These are phyloP conservation scores for Colletotrichum scovillei DNA, from an alignment of 2,329 filamentous ascomycete species.

Conservation along the genomic window DNA sequence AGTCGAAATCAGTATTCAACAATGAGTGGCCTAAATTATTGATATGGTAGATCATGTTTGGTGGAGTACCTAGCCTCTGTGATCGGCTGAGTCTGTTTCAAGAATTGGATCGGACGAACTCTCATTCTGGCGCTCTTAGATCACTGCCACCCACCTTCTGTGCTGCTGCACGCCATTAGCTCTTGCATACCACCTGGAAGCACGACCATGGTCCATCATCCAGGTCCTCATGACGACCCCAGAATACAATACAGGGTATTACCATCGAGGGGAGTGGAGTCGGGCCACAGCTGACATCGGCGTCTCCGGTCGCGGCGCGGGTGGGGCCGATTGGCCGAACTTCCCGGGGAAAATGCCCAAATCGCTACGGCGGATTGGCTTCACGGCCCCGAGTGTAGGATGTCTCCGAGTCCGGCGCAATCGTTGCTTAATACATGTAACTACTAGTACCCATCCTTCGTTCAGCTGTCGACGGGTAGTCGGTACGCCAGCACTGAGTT, in stretches of 20 bases:
- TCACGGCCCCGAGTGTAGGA: background rate
- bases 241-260: background rate
- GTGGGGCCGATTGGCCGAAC: conserved; percentile 22
- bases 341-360: background rate
- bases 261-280: background rate
- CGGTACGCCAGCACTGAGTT: background rate
- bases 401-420: conserved; percentile 28
- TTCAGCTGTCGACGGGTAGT: too few species aligned
- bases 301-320: conserved; percentile 9
- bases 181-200: background rate
- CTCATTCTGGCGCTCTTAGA: background rate
- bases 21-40: too few species aligned
- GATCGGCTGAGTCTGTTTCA: conserved; percentile 3
- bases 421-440: background rate
- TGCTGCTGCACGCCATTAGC: background rate
- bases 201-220: background rate
- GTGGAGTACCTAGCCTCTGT: background rate
- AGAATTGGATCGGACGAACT: conserved; percentile 17
- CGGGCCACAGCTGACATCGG: conserved; percentile 10
- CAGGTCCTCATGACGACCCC: background rate
- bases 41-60: background rate
- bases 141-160: background rate
- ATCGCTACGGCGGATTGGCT: background rate
- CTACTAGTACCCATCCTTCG: too few species aligned
- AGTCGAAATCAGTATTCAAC: background rate